Evolutionary conservation across 345 rosid genomes (phyloP), one percentile per base, ranked within the genome.

Genomic region (Fremontodendron californicum): DNA sequence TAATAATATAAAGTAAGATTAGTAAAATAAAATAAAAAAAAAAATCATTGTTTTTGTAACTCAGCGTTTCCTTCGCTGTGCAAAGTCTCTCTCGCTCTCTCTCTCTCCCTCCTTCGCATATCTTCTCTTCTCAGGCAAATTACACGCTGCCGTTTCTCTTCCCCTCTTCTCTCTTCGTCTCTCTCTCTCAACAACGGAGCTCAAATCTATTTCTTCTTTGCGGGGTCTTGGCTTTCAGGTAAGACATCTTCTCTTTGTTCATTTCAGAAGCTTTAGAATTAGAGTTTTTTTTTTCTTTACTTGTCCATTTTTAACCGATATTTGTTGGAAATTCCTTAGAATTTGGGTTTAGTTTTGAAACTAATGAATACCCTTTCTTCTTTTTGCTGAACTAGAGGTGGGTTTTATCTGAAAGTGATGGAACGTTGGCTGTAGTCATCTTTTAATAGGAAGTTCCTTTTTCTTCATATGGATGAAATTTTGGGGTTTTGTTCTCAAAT

Each of bases 191-290:
- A 57, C 57, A 19, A 58, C 77, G 73, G 46, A 70, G 40, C 64
- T 75, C 73, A 60, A 78, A 78, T 77, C 74, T 45, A 57, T 42
- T 65, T 80, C 54, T 73, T 65, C 64, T 49, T 57, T 73, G 21
- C 70, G 40, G 35, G 6, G 31, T 35, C n/a, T 75, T 81, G 74
- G 45, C 13, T 72, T 78, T 75, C 81, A 78, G 89, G 86, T 86
- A 77, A 73, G 48, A 37, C 71, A 15, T 58, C 57, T 62, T 19
- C 6, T 72, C 4, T 74, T 23, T 61, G 6, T 51, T 55, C 58
- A 29, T 40, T 25, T 29, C 35, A 29, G 52, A 42, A 51, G 65
- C 42, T n/a, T 6, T 21, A 8, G 18, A 60, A 60, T 76, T 79
- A 3, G 58, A 0, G 15, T 6, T n/a, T 4, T 77, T 72, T 80